These are phyloP conservation scores for Miscanthus lutarioriparius DNA, from an alignment of 176 grass and related monocot species.

Conservation along the genomic window DNA sequence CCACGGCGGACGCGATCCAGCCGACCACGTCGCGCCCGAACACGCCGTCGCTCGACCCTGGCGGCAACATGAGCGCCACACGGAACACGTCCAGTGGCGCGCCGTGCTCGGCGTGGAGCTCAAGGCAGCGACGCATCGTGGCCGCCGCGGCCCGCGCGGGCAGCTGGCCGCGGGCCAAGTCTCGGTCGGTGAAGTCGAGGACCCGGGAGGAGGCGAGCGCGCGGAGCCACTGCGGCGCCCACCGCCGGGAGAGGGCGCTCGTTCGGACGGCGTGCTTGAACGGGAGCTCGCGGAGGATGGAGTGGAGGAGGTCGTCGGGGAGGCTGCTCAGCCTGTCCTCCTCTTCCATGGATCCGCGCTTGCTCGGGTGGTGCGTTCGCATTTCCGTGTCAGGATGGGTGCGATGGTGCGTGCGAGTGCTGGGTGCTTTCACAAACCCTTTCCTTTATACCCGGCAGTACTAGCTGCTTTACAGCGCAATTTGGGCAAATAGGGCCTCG, in stretches of 20 bases:
- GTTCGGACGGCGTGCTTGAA: conserved; percentile 49
- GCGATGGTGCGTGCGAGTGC: no score
- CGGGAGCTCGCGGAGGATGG: conserved; percentile 41
- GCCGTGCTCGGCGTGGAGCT: conserved; percentile 29
- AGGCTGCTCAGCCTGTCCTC: conserved; percentile 54
- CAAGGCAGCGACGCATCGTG: conserved; percentile 42
- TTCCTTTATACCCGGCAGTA: no score
- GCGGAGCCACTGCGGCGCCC: conserved; percentile 31
- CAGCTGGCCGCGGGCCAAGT: conserved; percentile 37
- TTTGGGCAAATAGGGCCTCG: no score
- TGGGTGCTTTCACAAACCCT: no score
- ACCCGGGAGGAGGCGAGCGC: conserved; percentile 29
- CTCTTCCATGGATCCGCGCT: not conserved
- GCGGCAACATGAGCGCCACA: not conserved
- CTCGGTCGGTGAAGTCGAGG: conserved; percentile 36
- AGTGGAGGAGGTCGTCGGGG: conserved; percentile 56
- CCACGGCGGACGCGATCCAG: conserved; percentile 45
- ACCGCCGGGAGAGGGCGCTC: conserved; percentile 47
- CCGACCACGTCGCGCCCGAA: conserved; percentile 27
- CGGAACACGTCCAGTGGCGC: conserved; percentile 41
- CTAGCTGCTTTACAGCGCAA: no score
- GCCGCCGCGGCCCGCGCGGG: conserved; percentile 24
- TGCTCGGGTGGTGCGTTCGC: not conserved
- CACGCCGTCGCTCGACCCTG: not conserved
- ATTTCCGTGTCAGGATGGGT: no score